phyloP scores from a whole-genome alignment of 805 yeast species.

The Saccharomycodes ludwigii region DNA sequence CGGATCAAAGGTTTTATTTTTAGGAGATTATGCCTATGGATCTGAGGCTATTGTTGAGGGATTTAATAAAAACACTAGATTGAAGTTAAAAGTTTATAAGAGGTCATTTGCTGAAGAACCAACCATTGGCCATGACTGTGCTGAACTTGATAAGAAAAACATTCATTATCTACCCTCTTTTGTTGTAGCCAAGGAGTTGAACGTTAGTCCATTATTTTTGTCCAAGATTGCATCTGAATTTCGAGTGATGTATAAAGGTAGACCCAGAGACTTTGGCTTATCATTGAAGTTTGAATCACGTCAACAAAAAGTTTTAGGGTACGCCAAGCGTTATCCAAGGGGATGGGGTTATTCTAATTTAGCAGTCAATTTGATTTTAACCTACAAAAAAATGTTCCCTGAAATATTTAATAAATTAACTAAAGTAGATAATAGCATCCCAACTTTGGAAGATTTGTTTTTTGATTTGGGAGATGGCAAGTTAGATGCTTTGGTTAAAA shows the following conservation, averaged over 20 bases:
- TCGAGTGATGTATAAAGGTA: constrained; percentile 43
- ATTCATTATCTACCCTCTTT: constrained; percentile 53
- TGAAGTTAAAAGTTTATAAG: constrained; percentile 43
- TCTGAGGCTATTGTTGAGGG: constrained; percentile 59
- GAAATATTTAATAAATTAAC: constrained; percentile 36
- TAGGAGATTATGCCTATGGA: constrained; percentile 85
- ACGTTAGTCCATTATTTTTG: constrained; percentile 50
- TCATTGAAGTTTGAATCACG: constrained; percentile 72
- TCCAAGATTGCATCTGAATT: constrained; percentile 69
- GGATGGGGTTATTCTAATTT: constrained; percentile 79
- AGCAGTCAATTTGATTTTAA: constrained; percentile 54
- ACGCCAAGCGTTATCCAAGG: constrained; percentile 48
- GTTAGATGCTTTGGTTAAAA: constrained; percentile 17
- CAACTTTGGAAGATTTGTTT: constrained; percentile 21
- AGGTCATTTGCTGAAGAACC: constrained; percentile 43
- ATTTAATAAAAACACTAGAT: constrained; percentile 32
- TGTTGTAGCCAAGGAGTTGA: constrained; percentile 47
- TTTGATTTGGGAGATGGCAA: constrained; percentile 24
- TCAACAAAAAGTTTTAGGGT: constrained; percentile 79
- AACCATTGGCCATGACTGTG: constrained; percentile 48
- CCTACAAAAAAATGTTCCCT: constrained; percentile 53
- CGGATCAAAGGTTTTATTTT: constrained; percentile 57
- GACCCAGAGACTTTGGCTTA: constrained; percentile 61
- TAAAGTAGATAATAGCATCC: constrained; percentile 18
- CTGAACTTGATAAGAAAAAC: constrained; percentile 40